Conservation (phyloP, 805 yeast genomes). For the Candida ulmi region DNA sequence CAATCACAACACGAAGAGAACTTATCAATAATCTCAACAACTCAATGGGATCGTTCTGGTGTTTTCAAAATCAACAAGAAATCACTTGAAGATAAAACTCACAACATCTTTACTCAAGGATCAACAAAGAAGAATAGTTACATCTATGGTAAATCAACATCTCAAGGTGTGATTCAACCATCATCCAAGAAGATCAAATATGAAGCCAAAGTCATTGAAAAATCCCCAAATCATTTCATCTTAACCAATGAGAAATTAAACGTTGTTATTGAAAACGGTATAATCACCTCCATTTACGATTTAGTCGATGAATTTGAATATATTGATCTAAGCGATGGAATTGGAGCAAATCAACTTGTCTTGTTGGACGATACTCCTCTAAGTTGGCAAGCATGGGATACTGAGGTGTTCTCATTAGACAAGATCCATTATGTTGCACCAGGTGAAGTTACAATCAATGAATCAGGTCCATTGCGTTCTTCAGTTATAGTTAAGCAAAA, state of each 20-base stretch:
- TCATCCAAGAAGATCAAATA: constrained; percentile 24
- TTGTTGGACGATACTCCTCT: constrained; percentile 87
- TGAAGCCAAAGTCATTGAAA: constrained; percentile 44
- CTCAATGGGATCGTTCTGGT: constrained; percentile 54
- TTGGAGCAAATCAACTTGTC: constrained; percentile 77
- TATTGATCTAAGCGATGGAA: constrained; percentile 50
- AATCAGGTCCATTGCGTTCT: constrained; percentile 53
- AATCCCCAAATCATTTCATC: constrained; percentile 35
- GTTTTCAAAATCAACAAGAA: constrained; percentile 33
- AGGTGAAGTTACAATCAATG: constrained; percentile 32
- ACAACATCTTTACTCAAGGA: constrained; percentile 10
- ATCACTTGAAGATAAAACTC: not conserved
- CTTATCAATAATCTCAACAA: constrained; percentile 39
- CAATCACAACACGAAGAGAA: constrained; percentile 15
- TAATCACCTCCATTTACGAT: constrained; percentile 61
- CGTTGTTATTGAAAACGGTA: constrained; percentile 56
- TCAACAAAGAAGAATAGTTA: constrained; percentile 17
- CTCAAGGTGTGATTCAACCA: constrained; percentile 10
- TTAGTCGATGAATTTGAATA: constrained; percentile 54
- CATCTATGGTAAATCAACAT: constrained; percentile 8
- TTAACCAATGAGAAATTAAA: constrained; percentile 58
- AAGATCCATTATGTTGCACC: constrained; percentile 49
- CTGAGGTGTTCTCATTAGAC: constrained; percentile 82
- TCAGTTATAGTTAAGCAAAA: constrained; percentile 58
- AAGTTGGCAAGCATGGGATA: constrained; percentile 96